Evolutionary conservation across 208 protist species (phyloP).

Genomic region (Perkinsela sp.): DNA sequence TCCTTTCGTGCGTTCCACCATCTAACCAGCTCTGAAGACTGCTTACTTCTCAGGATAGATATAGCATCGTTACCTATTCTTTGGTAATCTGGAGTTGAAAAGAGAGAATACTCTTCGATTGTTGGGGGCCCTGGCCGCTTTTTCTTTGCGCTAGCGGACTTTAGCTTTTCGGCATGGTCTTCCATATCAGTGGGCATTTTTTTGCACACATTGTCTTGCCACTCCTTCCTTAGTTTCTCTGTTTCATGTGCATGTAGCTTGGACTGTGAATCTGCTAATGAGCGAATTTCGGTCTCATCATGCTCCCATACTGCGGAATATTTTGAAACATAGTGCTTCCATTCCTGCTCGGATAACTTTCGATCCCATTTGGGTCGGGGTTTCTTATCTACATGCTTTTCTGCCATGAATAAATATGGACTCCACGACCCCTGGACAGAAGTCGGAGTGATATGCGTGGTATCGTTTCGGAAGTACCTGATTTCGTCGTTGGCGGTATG

Average conservation of each 20-base stretch:
- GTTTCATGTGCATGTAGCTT: conserved; percentile 20
- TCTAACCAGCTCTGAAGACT: conserved; percentile 19
- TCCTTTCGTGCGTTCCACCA: conserved; percentile 35
- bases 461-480: conserved; percentile 16
- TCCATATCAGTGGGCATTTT: conserved; percentile 34
- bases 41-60: conserved; percentile 26
- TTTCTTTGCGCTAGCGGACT: conserved; percentile 12
- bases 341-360: conserved; percentile 31
- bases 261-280: conserved; percentile 14
- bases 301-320: conserved; percentile 37
- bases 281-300: conserved; percentile 27
- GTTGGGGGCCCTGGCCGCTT: conserved; percentile 6
- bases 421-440: conserved; percentile 46
- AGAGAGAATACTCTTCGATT: conserved; percentile 31
- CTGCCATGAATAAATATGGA: conserved; percentile 39
- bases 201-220: conserved; percentile 26
- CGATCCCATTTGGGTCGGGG: conserved; percentile 19
- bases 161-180: conserved; percentile 28
- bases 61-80: conserved; percentile 38
- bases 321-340: conserved; percentile 28
- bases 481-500: conserved; percentile 38
- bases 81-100: conserved; percentile 27
- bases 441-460: conserved; percentile 22
- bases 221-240: conserved; percentile 26
- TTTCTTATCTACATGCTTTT: conserved; percentile 8